These are phyloP conservation scores for Polytrichum commune DNA, from an alignment of 225 moss, liverwort and hornwort species.

Conservation along the genomic window DNA sequence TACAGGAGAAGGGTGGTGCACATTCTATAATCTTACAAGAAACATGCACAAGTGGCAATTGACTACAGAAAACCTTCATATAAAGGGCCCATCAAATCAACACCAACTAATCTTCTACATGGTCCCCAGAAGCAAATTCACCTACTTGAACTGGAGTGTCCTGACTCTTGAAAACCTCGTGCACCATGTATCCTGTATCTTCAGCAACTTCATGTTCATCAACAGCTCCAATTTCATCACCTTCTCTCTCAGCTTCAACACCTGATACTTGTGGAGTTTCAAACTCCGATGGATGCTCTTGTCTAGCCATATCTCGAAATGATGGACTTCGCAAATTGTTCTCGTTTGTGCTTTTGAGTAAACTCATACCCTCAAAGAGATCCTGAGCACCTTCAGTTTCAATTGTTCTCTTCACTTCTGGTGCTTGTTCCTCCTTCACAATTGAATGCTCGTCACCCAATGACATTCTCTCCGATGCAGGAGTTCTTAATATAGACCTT, in stretches of 20 bases:
- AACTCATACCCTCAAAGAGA: constrained; percentile 34
- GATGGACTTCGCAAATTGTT: constrained; percentile 15
- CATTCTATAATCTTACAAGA: neutral
- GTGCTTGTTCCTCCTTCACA: constrained; percentile 31
- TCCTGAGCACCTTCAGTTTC: constrained; percentile 32
- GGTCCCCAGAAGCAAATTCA: constrained; percentile 1
- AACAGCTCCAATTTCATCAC: constrained; percentile 10
- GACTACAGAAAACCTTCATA: neutral
- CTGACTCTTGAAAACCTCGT: constrained; percentile 12
- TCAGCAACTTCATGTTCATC: constrained; percentile 23
- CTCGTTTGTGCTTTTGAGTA: constrained; percentile 10
- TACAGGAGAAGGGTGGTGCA: neutral
- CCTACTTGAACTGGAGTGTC: constrained; percentile 13
- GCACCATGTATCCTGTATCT: constrained; percentile 11
- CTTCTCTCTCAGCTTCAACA: constrained; percentile 4
- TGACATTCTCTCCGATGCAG: constrained; percentile 22
- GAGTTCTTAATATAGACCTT: constrained; percentile 23
- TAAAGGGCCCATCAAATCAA: neutral
- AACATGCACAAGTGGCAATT: neutral
- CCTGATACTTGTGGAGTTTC: constrained; percentile 13
- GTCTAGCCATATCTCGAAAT: constrained; percentile 19
- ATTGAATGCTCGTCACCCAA: constrained; percentile 30
- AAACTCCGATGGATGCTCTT: constrained; percentile 14
- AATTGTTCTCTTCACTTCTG: constrained; percentile 23
- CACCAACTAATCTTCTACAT: constrained; percentile 9